Evolutionary conservation across 176 grass and related monocot species (phyloP).

Genomic region (Tillandsia fasciculata): DNA sequence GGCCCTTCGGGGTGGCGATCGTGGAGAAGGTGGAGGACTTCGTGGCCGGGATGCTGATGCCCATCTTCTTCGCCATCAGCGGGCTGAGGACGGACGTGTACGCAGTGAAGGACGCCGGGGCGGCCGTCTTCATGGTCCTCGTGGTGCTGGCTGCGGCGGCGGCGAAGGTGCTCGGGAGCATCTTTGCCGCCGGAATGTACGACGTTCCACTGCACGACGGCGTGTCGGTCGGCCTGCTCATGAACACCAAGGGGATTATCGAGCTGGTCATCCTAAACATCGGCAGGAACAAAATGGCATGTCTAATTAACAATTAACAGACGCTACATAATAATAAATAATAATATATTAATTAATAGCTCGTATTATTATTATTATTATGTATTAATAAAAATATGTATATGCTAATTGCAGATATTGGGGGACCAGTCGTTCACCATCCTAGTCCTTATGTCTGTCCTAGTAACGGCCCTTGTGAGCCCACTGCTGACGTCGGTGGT

Average conservation of each 20-base stretch:
- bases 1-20: conserved; percentile 41
- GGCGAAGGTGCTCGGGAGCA: conserved; percentile 32
- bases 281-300: conserved; percentile 44
- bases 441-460: conserved; percentile 49
- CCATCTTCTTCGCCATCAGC: conserved; percentile 62
- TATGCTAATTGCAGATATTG: conserved; percentile 27
- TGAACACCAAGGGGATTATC: conserved; percentile 60
- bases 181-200: conserved; percentile 24
- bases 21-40: conserved; percentile 71
- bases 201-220: conserved; percentile 58
- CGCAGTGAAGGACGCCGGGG: conserved; percentile 6
- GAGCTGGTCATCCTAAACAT: conserved; percentile 81
- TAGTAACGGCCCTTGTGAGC: conserved; percentile 41
- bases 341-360: no score
- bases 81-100: conserved; percentile 41
- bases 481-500: conserved; percentile 37
- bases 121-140: conserved; percentile 10
- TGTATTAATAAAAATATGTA: background rate
- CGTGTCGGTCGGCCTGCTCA: conserved; percentile 47
- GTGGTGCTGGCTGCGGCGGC: conserved; percentile 6
- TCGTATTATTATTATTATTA: background rate
- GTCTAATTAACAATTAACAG: no score
- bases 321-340: no score
- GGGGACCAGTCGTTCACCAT: conserved; percentile 64
- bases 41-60: conserved; percentile 39